phyloP scores from a whole-genome alignment of 495 filamentous ascomycete genomes.

The Penicillium lividum region DNA sequence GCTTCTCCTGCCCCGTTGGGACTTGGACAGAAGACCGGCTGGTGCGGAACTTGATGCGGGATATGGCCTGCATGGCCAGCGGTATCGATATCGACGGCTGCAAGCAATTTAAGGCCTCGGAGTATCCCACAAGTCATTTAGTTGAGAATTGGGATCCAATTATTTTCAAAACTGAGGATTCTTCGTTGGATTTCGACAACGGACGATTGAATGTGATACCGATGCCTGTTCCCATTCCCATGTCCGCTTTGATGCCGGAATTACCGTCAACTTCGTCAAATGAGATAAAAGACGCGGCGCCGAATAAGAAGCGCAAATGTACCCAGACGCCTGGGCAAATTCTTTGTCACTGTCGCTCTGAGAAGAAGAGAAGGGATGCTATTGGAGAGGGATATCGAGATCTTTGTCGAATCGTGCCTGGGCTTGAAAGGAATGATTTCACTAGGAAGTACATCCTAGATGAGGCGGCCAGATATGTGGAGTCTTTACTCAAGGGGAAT shows the following conservation, averaged over 20 bases:
- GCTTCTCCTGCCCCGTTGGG: conserved; percentile 26
- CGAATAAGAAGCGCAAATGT: conserved; percentile 26
- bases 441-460: conserved; percentile 27
- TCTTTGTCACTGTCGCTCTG: conserved; percentile 28
- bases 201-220: background rate
- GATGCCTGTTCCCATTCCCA: background rate
- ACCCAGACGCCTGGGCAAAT: conserved; percentile 26
- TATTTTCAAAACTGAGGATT: background rate
- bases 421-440: conserved; percentile 20
- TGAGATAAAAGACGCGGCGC: background rate
- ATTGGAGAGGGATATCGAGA: conserved; percentile 22
- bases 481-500: conserved; percentile 17
- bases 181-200: background rate
- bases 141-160: background rate
- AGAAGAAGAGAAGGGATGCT: conserved; percentile 29
- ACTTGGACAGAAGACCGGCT: conserved; percentile 30
- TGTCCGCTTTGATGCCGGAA: background rate
- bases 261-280: background rate
- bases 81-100: conserved; percentile 15
- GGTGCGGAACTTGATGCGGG: conserved; percentile 25
- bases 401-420: conserved; percentile 20
- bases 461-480: conserved; percentile 21
- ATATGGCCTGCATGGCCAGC: conserved; percentile 22
- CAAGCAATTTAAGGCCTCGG: background rate
- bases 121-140: background rate